Percentiles rank a stretch among this genome's conserved stretches.
phyloP scores from a whole-genome alignment of 164 flowering plant species.

The Litsea cubeba region DNA sequence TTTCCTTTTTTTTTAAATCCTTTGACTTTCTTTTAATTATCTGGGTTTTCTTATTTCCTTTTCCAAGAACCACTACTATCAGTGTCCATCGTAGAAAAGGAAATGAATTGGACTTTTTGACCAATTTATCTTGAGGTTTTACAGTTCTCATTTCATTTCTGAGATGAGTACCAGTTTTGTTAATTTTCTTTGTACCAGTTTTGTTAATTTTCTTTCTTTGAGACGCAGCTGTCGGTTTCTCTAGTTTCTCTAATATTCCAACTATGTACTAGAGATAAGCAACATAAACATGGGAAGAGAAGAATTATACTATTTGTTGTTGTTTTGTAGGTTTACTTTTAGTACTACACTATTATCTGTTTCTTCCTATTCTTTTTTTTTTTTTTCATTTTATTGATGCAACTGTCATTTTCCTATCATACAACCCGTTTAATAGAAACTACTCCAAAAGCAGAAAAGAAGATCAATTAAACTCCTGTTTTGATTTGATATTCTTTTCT shows the following conservation, averaged over 20 bases:
- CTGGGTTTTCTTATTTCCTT: neutral
- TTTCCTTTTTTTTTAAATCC: neutral
- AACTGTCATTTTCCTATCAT: neutral
- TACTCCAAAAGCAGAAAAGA: neutral
- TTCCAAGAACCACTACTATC: neutral
- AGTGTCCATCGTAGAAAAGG: neutral
- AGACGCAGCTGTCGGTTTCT: too few relatives aligned
- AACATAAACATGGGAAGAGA: neutral
- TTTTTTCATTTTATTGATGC: neutral
- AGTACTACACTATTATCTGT: neutral
- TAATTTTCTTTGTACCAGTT: too few relatives aligned
- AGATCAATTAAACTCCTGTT: neutral
- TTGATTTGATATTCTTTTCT: neutral
- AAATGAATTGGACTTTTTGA: too few relatives aligned
- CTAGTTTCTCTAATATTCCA: too few relatives aligned
- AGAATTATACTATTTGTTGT: neutral
- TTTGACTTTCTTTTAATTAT: neutral
- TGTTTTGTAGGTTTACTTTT: neutral
- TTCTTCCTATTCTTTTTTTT: neutral
- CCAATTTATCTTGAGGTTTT: too few relatives aligned
- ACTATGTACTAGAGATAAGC: too few relatives aligned
- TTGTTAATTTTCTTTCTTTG: too few relatives aligned
- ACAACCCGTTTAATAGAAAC: neutral
- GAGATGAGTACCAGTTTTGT: too few relatives aligned
- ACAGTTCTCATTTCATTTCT: too few relatives aligned